Evolutionary conservation across 805 yeast species (phyloP), one percentile per base, ranked within the genome.

Genomic region (Kodamaea restingae): DNA sequence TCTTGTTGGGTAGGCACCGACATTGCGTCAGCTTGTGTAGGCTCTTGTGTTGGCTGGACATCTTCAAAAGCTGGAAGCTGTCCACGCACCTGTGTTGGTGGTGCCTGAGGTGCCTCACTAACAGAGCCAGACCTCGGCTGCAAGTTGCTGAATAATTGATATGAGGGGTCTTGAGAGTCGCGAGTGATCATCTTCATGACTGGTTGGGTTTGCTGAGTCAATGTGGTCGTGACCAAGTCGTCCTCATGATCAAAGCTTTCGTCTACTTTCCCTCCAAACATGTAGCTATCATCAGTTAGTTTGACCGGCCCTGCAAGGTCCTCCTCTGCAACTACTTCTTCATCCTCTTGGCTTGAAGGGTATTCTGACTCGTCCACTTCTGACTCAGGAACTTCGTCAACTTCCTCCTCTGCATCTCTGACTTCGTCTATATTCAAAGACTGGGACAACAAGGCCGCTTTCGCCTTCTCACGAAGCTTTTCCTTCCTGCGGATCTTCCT

Each of bases 401-500:
- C 56, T 6, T 47, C 55, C 10, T 46, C 44, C n/a, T 45, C 47
- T 7, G n/a, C n/a, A 22, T 20, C 22, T 8, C 22, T 39, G 3
- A 10, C 27, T 1, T 38, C 43, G 2, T 31, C 40, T 8, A 45
- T 50, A 3, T 38, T 37, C 11, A 33, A 20, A 2, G 39, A 32
- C 17, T 46, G 49, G 6, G 51, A 51, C n/a, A 58, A 32, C 38
- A 63, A 50, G 3, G 67, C 68, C 36, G 49, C 38, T 31, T 58
- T 61, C 4, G 63, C 76, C 51, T 45, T 63, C 52, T 55, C 70
- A 52, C 53, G 51, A 15, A 62, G 38, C 46, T 62, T 65, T 44
- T 73, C 77, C 40, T 61, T 57, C 45, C 62, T 64, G 32, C 77
- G 64, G 21, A 75, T 65, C 14, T 64, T 63, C 36, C 67, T 55